Percentiles rank a stretch among this genome's conserved stretches.
Evolutionary conservation across 2,329 filamentous ascomycete genomes (phyloP).

Genomic region (Mycosphaerella arachidis): DNA sequence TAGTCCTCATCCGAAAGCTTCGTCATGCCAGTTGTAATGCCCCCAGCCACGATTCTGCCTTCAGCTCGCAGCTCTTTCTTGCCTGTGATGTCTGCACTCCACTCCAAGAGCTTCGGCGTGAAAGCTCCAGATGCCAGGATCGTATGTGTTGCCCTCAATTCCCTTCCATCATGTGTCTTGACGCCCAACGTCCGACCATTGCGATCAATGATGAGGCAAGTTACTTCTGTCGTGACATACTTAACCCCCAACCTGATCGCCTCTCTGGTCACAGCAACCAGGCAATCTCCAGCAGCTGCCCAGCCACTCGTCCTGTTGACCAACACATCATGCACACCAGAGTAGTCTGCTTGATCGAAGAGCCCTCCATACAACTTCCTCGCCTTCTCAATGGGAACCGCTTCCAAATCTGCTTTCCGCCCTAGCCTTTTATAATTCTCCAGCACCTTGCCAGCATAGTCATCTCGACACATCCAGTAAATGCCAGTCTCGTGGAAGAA

Average conservation of each 20-base stretch:
- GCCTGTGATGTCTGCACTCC: slow-evolving; percentile 46
- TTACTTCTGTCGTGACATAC: slow-evolving; percentile 53
- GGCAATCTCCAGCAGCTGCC: slow-evolving; percentile 57
- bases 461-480: slow-evolving; percentile 44
- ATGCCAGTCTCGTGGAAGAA: slow-evolving; percentile 52
- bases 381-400: slow-evolving; percentile 50
- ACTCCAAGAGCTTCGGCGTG: slow-evolving; percentile 43
- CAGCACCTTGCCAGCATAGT: slow-evolving; percentile 48
- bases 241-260: slow-evolving; percentile 54
- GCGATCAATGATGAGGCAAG: slow-evolving; percentile 46
- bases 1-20: slow-evolving; percentile 39
- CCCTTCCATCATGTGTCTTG: slow-evolving; percentile 37
- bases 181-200: slow-evolving; percentile 42
- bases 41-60: slow-evolving; percentile 54
- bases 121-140: slow-evolving; percentile 42
- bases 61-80: slow-evolving; percentile 49
- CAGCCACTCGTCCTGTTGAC: slow-evolving; percentile 60
- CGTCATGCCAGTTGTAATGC: slow-evolving; percentile 48
- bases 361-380: slow-evolving; percentile 54
- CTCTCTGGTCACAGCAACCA: slow-evolving; percentile 52
- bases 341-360: slow-evolving; percentile 58
- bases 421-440: slow-evolving; percentile 49
- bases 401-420: slow-evolving; percentile 43
- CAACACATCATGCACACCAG: slow-evolving; percentile 55
- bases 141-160: slow-evolving; percentile 32